Percentiles rank a stretch among this genome's conserved stretches.
Evolutionary conservation across 2,329 filamentous ascomycete genomes (phyloP).

Genomic region (Thielaviopsis euricoi): DNA sequence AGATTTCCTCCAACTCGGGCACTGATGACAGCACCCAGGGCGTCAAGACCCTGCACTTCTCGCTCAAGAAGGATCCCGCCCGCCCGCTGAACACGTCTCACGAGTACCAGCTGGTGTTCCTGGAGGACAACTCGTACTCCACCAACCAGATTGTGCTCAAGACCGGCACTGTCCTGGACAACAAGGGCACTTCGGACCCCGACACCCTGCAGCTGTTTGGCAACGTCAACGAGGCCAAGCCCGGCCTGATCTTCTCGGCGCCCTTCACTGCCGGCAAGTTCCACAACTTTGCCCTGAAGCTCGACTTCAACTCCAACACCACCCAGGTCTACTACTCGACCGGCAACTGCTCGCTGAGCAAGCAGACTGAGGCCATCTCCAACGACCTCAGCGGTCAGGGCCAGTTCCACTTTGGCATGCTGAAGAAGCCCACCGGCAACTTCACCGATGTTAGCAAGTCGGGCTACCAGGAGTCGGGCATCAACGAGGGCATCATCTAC

Average conservation of each 20-base stretch:
- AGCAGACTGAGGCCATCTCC: conserved; percentile 27
- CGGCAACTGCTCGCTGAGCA: conserved; percentile 26
- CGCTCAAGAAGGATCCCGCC: conserved; percentile 32
- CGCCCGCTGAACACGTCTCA: conserved; percentile 41
- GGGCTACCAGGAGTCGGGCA: conserved; percentile 29
- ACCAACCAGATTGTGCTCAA: conserved; percentile 38
- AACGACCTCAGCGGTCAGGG: conserved; percentile 22
- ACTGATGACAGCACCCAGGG: conserved; percentile 35
- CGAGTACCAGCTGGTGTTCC: conserved; percentile 41
- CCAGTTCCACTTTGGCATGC: conserved; percentile 38
- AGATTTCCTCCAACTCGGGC: conserved; percentile 31
- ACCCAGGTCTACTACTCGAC: conserved; percentile 41
- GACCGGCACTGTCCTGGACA: conserved; percentile 33
- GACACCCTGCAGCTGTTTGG: conserved; percentile 30
- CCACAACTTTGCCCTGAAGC: conserved; percentile 44
- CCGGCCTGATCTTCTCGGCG: conserved; percentile 32
- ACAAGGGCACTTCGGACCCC: conserved; percentile 18
- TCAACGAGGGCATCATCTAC: conserved; percentile 36
- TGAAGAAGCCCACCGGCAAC: conserved; percentile 41
- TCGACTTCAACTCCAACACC: conserved; percentile 39
- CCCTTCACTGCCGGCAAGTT: conserved; percentile 34
- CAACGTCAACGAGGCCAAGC: conserved; percentile 28
- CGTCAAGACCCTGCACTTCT: conserved; percentile 46
- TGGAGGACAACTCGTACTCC: conserved; percentile 29
- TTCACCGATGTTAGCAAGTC: conserved; percentile 28